These are phyloP conservation scores for Aspergillus sergii DNA, from an alignment of 2,329 filamentous ascomycete species.

Conservation along the genomic window DNA sequence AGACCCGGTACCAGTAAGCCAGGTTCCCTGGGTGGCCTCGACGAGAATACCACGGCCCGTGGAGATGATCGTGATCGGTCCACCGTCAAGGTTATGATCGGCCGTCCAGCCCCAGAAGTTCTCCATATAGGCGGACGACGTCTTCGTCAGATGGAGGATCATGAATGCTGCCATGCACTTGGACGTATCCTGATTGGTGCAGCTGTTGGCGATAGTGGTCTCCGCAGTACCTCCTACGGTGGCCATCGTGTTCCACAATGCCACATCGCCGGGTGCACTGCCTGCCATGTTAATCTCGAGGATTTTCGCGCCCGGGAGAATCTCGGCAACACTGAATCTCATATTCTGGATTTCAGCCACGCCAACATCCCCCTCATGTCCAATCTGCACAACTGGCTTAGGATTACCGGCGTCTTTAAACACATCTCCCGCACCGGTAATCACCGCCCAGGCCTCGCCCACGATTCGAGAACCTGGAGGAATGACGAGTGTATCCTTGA, in stretches of 20 bases:
- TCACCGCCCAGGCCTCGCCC: constrained; percentile 58
- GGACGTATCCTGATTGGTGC: constrained; percentile 36
- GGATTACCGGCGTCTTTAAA: constrained; percentile 51
- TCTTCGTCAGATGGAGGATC: constrained; percentile 54
- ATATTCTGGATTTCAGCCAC: constrained; percentile 56
- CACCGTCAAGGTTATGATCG: constrained; percentile 53
- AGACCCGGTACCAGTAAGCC: constrained; percentile 50
- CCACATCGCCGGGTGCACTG: constrained; percentile 51
- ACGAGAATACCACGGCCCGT: constrained; percentile 46
- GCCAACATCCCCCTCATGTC: constrained; percentile 53
- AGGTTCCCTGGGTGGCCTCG: constrained; percentile 45
- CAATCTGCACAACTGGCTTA: constrained; percentile 55
- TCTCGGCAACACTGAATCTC: constrained; percentile 53
- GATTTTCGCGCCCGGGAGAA: constrained; percentile 48
- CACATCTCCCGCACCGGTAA: constrained; percentile 51
- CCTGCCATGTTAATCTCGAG: constrained; percentile 58
- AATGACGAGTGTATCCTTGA: constrained; percentile 50
- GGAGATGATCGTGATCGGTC: constrained; percentile 34
- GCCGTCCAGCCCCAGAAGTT: constrained; percentile 56
- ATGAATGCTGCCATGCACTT: constrained; percentile 54
- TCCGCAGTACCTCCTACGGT: constrained; percentile 52
- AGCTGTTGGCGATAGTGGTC: constrained; percentile 42
- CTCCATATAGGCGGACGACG: constrained; percentile 56
- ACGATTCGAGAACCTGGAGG: constrained; percentile 54
- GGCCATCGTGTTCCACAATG: constrained; percentile 52